A percentile compares a stretch with the other conserved stretches of the same genome.
Evolutionary conservation across 768 basidiomycete species (phyloP).

Genomic region (Leccinum variicolor): DNA sequence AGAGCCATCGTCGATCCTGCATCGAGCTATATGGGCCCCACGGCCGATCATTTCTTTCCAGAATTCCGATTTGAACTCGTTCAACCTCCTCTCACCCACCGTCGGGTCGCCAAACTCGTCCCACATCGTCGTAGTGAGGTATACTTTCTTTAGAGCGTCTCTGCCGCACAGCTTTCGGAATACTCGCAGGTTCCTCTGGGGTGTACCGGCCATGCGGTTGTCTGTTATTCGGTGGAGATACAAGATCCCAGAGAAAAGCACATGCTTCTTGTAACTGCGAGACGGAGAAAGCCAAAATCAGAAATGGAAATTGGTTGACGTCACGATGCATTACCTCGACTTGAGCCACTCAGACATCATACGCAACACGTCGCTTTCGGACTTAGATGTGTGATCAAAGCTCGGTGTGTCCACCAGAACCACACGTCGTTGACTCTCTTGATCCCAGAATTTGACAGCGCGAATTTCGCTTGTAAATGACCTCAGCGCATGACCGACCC

Average conservation of each 20-base stretch:
- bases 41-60: not conserved
- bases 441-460: conserved; percentile 5
- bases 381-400: conserved; percentile 17
- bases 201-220: conserved; percentile 34
- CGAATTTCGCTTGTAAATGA: conserved; percentile 12
- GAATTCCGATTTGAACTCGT: not conserved
- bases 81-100: conserved; percentile 14
- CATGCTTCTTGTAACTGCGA: conserved; percentile 4
- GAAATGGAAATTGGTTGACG: not conserved
- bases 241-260: conserved; percentile 31
- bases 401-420: conserved; percentile 27
- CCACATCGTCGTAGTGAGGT: conserved; percentile 34
- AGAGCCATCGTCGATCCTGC: conserved; percentile 7
- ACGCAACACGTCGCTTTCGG: conserved; percentile 11
- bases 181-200: conserved; percentile 32
- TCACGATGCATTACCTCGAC: conserved; percentile 3
- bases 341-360: conserved; percentile 16
- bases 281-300: not conserved
- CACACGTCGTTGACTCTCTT: not conserved
- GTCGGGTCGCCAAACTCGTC: conserved; percentile 14
- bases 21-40: conserved; percentile 7
- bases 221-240: conserved; percentile 42
- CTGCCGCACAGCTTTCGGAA: conserved; percentile 29
- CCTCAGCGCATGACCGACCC: conserved; percentile 7
- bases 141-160: conserved; percentile 29